These are phyloP conservation scores for Neoboletus brunneissimus DNA, from an alignment of 768 basidiomycete species.

Conservation along the genomic window DNA sequence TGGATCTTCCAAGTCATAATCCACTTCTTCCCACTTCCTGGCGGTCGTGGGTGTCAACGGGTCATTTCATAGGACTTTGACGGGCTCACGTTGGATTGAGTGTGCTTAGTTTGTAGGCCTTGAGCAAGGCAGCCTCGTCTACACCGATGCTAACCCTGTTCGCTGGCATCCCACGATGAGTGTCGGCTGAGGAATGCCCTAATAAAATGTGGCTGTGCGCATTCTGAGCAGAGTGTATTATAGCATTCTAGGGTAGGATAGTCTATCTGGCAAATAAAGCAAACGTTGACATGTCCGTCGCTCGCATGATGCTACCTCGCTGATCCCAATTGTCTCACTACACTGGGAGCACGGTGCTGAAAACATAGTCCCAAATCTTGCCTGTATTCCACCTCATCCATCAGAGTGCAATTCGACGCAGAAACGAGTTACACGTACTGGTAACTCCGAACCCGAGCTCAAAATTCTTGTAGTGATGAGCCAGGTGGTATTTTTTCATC, in stretches of 20 bases:
- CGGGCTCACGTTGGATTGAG: constrained; percentile 68
- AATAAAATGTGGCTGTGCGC: constrained; percentile 15
- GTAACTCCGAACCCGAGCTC: constrained; percentile 97
- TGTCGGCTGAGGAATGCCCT: not conserved
- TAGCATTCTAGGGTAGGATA: constrained; percentile 4
- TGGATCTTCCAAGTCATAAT: constrained; percentile 79
- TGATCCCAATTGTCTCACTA: constrained; percentile 29
- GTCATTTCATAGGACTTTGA: not conserved
- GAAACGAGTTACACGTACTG: constrained; percentile 44
- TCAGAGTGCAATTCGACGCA: not conserved
- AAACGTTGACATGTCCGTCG: constrained; percentile 1
- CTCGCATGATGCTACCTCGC: not conserved
- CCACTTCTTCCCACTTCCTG: constrained; percentile 88
- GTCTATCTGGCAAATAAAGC: constrained; percentile 10
- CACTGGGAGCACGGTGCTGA: constrained; percentile 75
- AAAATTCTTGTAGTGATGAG: constrained; percentile 98
- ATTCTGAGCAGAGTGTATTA: constrained; percentile 2
- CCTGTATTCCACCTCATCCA: constrained; percentile 37
- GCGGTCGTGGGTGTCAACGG: constrained; percentile 4
- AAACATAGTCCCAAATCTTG: constrained; percentile 94
- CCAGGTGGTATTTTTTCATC: constrained; percentile 97
- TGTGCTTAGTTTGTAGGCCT: constrained; percentile 81
- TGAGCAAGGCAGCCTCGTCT: constrained; percentile 81
- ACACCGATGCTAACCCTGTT: constrained; percentile 65
- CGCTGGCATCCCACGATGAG: constrained; percentile 13